Evolutionary conservation across 2,329 filamentous ascomycete genomes (phyloP).

Genomic region (Westerdykella ornata): DNA sequence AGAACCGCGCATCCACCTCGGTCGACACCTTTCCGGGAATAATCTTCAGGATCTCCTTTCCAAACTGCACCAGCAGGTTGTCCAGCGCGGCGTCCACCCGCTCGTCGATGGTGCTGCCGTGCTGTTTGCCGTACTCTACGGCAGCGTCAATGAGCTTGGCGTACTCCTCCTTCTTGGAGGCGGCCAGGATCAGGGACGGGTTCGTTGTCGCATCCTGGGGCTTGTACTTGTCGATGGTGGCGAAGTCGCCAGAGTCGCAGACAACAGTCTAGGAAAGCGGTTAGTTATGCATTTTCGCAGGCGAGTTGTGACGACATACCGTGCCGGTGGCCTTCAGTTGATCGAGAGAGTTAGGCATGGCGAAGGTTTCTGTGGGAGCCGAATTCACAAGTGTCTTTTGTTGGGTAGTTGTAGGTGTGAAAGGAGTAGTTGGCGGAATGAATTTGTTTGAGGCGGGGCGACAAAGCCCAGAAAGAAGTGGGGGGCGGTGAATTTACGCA

Average conservation of each 20-base stretch:
- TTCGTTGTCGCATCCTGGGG: constrained; percentile 99
- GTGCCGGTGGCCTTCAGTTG: constrained; percentile 97
- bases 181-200: constrained; percentile 95
- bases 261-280: constrained; percentile 67
- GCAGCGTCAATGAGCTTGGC: constrained; percentile 83
- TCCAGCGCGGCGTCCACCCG: constrained; percentile 89
- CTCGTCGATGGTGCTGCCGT: constrained; percentile 60
- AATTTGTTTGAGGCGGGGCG: not conserved
- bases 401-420: not conserved
- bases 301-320: constrained; percentile 52
- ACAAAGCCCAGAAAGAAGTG: not conserved
- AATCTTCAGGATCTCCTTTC: constrained; percentile 93
- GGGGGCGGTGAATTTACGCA: constrained; percentile 14
- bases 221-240: constrained; percentile 98
- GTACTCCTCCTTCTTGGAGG: constrained; percentile 97
- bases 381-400: not conserved
- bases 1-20: constrained; percentile 93
- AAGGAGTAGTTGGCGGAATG: not conserved
- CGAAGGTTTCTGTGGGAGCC: constrained; percentile 8
- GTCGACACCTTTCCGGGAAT: constrained; percentile 98
- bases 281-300: constrained; percentile 8
- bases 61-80: constrained; percentile 93
- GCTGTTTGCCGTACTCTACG: constrained; percentile 75
- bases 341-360: constrained; percentile 85
- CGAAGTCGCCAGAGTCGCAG: constrained; percentile 80